Conservation (phyloP, 805 yeast species). For the Yamadazyma insecticola region DNA sequence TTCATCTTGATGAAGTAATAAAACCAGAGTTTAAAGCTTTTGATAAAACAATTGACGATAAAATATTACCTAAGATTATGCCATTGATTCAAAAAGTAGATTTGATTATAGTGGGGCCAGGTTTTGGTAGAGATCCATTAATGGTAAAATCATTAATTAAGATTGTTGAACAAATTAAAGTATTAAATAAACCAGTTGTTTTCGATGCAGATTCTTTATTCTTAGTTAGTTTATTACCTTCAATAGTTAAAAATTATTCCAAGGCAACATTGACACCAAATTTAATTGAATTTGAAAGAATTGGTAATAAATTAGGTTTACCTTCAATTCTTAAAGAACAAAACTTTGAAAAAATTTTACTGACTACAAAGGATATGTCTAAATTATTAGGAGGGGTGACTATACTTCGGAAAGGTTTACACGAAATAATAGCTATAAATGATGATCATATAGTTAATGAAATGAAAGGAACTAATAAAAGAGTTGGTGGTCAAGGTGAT, state of each 20-base stretch:
- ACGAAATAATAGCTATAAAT: conserved; percentile 60
- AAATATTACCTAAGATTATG: conserved; percentile 53
- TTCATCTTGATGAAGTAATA: conserved; percentile 19
- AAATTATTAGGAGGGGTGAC: conserved; percentile 50
- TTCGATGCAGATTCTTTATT: conserved; percentile 89
- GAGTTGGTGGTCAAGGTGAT: conserved; percentile 98
- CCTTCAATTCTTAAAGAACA: conserved; percentile 18
- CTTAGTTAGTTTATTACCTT: conserved; percentile 56
- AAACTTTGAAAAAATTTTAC: conserved; percentile 15
- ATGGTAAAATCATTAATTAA: conserved; percentile 60
- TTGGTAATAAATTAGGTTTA: conserved; percentile 48
- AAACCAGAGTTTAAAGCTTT: conserved; percentile 15
- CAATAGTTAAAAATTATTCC: conserved; percentile 47
- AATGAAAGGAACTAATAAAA: conserved; percentile 60
- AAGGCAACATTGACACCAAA: conserved; percentile 85
- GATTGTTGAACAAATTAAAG: conserved; percentile 54
- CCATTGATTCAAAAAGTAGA: conserved; percentile 63
- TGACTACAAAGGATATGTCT: conserved; percentile 42
- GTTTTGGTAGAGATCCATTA: conserved; percentile 75
- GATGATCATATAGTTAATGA: conserved; percentile 39
- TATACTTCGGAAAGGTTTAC: conserved; percentile 67
- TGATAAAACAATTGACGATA: conserved; percentile 31
- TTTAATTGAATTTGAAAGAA: conserved; percentile 73
- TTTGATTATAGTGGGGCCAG: conserved; percentile 88
- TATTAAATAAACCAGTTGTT: conserved; percentile 62